Conservation (phyloP, 1,284 basidiomycete species). For the Volvariella volvacea region DNA sequence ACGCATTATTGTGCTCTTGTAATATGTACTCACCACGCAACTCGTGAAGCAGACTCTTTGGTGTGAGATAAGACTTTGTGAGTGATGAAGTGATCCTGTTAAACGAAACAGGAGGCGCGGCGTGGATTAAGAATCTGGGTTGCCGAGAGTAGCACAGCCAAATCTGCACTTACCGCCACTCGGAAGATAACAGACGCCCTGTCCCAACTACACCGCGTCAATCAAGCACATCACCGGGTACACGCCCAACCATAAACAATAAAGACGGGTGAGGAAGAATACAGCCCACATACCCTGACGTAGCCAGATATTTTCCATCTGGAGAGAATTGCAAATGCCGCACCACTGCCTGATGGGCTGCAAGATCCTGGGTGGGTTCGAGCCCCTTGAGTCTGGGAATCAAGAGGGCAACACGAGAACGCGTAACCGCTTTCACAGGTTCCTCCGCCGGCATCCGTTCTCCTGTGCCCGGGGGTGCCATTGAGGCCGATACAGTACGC, state of each 20-base stretch:
- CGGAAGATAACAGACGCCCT: slow-evolving; percentile 68
- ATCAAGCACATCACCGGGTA: too few species aligned
- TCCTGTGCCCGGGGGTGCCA: slow-evolving; percentile 18
- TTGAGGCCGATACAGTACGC: slow-evolving; percentile 36
- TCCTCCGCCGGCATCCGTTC: slow-evolving; percentile 24
- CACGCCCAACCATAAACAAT: background rate
- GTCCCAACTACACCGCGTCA: slow-evolving; percentile 78
- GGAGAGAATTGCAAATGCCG: slow-evolving; percentile 68
- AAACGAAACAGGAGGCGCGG: too few species aligned
- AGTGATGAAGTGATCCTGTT: slow-evolving; percentile 47
- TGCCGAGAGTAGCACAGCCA: too few species aligned
- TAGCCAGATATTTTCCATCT: slow-evolving; percentile 62
- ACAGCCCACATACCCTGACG: slow-evolving; percentile 51
- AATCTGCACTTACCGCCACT: slow-evolving; percentile 56
- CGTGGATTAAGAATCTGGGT: too few species aligned
- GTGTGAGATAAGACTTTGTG: slow-evolving; percentile 67
- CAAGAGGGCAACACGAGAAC: slow-evolving; percentile 48
- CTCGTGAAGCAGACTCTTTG: slow-evolving; percentile 71
- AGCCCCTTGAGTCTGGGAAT: slow-evolving; percentile 53
- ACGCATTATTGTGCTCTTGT: too few species aligned
- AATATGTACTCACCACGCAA: slow-evolving; percentile 57
- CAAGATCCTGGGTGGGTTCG: slow-evolving; percentile 52
- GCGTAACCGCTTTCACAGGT: slow-evolving; percentile 33
- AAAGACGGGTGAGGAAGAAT: too few species aligned
- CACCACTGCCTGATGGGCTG: slow-evolving; percentile 60